phyloP scores from a whole-genome alignment of 441 rosid species.

The Jatropha podagrica region DNA sequence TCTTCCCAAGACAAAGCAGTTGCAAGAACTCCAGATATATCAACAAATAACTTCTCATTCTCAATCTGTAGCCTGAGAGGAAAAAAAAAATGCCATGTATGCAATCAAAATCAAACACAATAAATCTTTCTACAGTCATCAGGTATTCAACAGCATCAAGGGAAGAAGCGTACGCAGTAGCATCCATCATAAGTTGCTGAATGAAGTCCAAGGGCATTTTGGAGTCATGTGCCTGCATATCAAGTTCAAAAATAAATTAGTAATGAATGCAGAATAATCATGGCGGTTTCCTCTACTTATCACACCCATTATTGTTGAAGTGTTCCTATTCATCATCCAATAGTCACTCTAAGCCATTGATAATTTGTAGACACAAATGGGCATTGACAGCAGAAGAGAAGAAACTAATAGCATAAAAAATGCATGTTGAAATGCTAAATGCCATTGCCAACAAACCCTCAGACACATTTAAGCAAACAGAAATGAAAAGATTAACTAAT shows the following conservation, averaged over 20 bases:
- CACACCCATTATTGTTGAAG: constrained; percentile 1
- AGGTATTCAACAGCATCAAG: constrained; percentile 13
- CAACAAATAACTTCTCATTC: constrained; percentile 55
- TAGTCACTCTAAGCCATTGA: constrained; percentile 4
- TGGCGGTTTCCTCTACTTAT: not conserved
- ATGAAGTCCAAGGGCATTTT: constrained; percentile 57
- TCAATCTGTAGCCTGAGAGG: constrained; percentile 65
- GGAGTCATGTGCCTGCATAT: constrained; percentile 54
- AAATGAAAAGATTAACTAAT: constrained; percentile 10
- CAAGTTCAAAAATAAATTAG: constrained; percentile 13
- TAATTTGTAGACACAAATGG: not conserved
- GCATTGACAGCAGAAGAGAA: not conserved
- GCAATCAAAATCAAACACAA: constrained; percentile 14
- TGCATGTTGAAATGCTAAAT: not conserved
- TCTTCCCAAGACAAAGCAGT: constrained; percentile 75
- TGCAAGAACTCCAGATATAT: constrained; percentile 51
- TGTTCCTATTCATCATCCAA: not conserved
- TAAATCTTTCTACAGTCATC: constrained; percentile 8
- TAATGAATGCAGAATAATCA: constrained; percentile 5
- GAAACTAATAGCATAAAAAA: constrained; percentile 3
- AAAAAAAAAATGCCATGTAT: constrained; percentile 16
- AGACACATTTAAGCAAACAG: not conserved
- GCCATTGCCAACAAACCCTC: not conserved
- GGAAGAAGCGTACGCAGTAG: constrained; percentile 52
- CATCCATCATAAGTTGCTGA: constrained; percentile 62